A percentile compares a stretch with the other conserved stretches of the same genome.
These are phyloP conservation scores for Pestalotiopsis sp. DNA, from an alignment of 2,329 filamentous ascomycete genomes.

Conservation along the genomic window DNA sequence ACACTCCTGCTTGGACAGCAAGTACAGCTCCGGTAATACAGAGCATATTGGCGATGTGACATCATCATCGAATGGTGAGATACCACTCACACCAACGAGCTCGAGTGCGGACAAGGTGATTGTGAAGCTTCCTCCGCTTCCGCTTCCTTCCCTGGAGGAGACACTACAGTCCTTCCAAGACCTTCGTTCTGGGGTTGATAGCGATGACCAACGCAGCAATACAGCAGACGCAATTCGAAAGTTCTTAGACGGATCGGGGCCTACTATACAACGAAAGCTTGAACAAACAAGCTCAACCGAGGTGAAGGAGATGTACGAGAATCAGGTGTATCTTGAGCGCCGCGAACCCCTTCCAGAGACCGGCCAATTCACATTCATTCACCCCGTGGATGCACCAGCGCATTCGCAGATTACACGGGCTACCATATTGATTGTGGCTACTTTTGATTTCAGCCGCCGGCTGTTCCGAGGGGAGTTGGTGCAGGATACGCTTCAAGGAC, in stretches of 20 bases:
- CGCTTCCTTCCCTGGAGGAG: constrained; percentile 8
- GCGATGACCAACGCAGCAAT: constrained; percentile 3
- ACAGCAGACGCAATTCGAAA: constrained; percentile 1
- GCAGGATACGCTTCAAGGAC: constrained; percentile 12
- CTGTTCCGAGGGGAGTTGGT: constrained; percentile 8
- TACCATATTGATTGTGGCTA: constrained; percentile 18
- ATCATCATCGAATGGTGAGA: too few species aligned
- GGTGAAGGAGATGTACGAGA: constrained; percentile 17
- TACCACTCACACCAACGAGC: neutral
- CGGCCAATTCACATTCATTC: constrained; percentile 16
- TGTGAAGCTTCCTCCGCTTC: neutral
- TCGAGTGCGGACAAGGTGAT: neutral
- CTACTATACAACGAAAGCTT: constrained; percentile 10
- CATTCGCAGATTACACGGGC: constrained; percentile 18
- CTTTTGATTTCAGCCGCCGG: constrained; percentile 15
- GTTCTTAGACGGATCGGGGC: constrained; percentile 12
- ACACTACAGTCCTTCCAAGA: constrained; percentile 16
- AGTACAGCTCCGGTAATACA: too few species aligned
- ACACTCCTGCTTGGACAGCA: too few species aligned
- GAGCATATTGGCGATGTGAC: too few species aligned
- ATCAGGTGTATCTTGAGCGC: constrained; percentile 17
- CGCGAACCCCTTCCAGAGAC: constrained; percentile 19
- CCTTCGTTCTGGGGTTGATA: constrained; percentile 17
- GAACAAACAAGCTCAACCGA: neutral
- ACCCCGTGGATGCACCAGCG: constrained; percentile 15